Percentiles rank a stretch among this genome's conserved stretches.
Conservation (phyloP, 75 land plant species). For the Cryptomeria japonica region DNA sequence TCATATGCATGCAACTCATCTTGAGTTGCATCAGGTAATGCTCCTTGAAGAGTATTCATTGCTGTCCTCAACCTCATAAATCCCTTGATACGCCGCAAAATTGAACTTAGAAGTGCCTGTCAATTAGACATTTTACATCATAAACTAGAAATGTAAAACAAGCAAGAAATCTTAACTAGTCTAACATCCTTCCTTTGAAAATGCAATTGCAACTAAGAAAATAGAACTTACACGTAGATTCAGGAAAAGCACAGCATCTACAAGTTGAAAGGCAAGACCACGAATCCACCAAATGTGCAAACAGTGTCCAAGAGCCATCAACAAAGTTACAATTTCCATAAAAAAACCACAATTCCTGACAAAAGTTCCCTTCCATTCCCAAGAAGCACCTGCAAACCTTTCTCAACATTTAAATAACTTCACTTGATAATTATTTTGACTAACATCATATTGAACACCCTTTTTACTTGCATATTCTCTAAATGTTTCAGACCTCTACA, state of each 20-base stretch:
- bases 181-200: constrained; percentile 2
- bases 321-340: constrained; percentile 78
- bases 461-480: background rate
- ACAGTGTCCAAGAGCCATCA: constrained; percentile 87
- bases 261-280: constrained; percentile 90
- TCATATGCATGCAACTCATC: constrained; percentile 83
- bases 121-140: background rate
- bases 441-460: background rate
- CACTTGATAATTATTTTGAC: background rate
- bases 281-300: constrained; percentile 89
- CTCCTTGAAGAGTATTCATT: constrained; percentile 74
- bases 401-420: background rate
- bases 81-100: constrained; percentile 79
- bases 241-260: constrained; percentile 88
- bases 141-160: constrained; percentile 13
- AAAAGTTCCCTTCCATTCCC: constrained; percentile 79
- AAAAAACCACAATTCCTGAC: constrained; percentile 76
- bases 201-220: background rate
- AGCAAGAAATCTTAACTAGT: constrained; percentile 2
- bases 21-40: constrained; percentile 86
- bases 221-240: constrained; percentile 71
- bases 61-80: constrained; percentile 75
- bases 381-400: constrained; percentile 61
- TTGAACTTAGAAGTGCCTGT: constrained; percentile 84
- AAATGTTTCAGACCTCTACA: background rate